phyloP scores from a whole-genome alignment of 163 green algal species.

The Scenedesmus sp. region DNA sequence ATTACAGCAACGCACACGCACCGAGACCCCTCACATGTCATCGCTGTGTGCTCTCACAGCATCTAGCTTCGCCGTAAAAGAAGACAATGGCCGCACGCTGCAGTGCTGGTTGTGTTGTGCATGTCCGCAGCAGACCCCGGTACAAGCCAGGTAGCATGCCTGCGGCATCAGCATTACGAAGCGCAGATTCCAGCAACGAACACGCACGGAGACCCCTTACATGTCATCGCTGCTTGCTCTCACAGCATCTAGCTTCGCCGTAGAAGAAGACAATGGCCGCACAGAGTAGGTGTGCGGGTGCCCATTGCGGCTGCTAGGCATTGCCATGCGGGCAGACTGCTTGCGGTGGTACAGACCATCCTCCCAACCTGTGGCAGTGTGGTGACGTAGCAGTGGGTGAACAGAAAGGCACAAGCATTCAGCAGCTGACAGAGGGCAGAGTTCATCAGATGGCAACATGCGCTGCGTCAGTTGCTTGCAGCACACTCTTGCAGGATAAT shows the following conservation, averaged over 20 bases:
- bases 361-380: conserved; percentile 21
- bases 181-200: not conserved
- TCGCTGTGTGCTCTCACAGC: too few relatives aligned
- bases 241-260: too few relatives aligned
- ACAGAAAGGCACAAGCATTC: too few relatives aligned
- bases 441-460: too few relatives aligned
- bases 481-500: not conserved
- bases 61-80: too few relatives aligned
- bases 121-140: not conserved
- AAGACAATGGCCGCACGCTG: too few relatives aligned
- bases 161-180: not conserved
- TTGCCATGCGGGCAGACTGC: not conserved
- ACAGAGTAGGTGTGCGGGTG: conserved; percentile 46
- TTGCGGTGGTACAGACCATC: conserved; percentile 18
- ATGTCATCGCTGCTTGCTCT: not conserved
- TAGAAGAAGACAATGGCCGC: not conserved
- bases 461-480: not conserved
- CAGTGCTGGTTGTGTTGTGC: not conserved
- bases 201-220: not conserved
- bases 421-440: too few relatives aligned
- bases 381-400: too few relatives aligned
- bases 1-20: too few relatives aligned
- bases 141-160: not conserved
- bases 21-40: too few relatives aligned
- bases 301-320: not conserved